phyloP scores from a whole-genome alignment of 768 basidiomycete species.

The Podaxis mareebaensis region DNA sequence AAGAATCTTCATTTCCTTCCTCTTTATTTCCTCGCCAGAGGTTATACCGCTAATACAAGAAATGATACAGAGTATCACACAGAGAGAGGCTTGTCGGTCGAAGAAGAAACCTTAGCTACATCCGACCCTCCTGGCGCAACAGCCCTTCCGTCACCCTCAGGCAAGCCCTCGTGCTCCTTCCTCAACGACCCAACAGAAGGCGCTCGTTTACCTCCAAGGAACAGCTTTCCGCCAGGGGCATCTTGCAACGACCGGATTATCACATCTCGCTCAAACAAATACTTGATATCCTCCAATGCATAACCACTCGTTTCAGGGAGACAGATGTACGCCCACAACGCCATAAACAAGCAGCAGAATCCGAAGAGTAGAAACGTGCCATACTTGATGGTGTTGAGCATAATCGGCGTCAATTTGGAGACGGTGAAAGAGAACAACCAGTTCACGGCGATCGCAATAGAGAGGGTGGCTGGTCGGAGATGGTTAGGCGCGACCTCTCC shows the following conservation, averaged over 20 bases:
- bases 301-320: conserved; percentile 49
- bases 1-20: conserved; percentile 3
- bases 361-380: conserved; percentile 46
- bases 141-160: background rate
- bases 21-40: too few relatives aligned
- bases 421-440: conserved; percentile 50
- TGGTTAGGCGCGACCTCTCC: conserved; percentile 47
- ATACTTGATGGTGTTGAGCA: conserved; percentile 34
- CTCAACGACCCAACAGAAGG: conserved; percentile 25
- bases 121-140: background rate
- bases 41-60: background rate
- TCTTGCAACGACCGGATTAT: conserved; percentile 37
- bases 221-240: conserved; percentile 39
- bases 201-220: conserved; percentile 30
- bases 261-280: conserved; percentile 41
- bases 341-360: conserved; percentile 40
- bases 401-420: conserved; percentile 41
- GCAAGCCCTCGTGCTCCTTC: background rate
- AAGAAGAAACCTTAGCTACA: background rate
- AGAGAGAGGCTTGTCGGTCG: background rate
- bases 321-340: conserved; percentile 43
- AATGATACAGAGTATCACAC: background rate
- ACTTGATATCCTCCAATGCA: conserved; percentile 45
- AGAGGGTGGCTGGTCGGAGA: conserved; percentile 38
- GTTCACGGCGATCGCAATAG: conserved; percentile 39